Evolutionary conservation across 2,329 filamentous ascomycete genomes (phyloP).

Genomic region (Aspergillus costaricaensis): DNA sequence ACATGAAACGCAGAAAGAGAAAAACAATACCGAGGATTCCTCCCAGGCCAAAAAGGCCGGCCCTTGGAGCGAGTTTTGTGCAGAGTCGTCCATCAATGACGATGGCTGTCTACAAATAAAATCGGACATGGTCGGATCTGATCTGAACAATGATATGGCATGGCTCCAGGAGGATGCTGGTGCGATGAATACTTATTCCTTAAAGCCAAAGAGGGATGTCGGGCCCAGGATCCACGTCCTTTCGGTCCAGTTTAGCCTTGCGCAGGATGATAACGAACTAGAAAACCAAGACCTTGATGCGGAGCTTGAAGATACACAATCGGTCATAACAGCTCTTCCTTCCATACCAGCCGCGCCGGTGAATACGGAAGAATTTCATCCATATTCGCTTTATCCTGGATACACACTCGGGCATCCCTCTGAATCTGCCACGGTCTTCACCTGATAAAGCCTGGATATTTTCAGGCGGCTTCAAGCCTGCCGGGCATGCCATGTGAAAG

Average conservation of each 20-base stretch:
- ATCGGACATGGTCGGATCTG: conserved; percentile 15
- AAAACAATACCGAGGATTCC: conserved; percentile 14
- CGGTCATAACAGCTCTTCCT: conserved; percentile 34
- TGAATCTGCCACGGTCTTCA: neutral
- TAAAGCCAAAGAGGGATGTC: conserved; percentile 30
- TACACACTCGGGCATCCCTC: neutral
- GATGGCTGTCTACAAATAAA: conserved; percentile 10
- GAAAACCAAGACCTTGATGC: neutral
- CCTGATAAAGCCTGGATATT: neutral
- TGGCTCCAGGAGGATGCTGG: conserved; percentile 33
- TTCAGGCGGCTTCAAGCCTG: neutral
- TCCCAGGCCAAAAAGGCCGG: conserved; percentile 27
- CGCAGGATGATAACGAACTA: conserved; percentile 23
- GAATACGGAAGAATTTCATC: neutral
- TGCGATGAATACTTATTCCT: conserved; percentile 31
- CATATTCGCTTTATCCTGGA: neutral
- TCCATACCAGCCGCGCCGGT: conserved; percentile 18
- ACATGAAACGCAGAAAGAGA: conserved; percentile 25
- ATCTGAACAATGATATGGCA: conserved; percentile 30
- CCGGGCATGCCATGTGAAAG: too few relatives aligned
- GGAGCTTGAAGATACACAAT: conserved; percentile 14
- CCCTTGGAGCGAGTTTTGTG: conserved; percentile 35
- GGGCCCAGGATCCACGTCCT: conserved; percentile 37
- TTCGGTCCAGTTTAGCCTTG: conserved; percentile 28
- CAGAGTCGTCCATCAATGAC: conserved; percentile 23